Evolutionary conservation across 257 asterid genomes (phyloP).

Genomic region (Galeopsis tetrahit): DNA sequence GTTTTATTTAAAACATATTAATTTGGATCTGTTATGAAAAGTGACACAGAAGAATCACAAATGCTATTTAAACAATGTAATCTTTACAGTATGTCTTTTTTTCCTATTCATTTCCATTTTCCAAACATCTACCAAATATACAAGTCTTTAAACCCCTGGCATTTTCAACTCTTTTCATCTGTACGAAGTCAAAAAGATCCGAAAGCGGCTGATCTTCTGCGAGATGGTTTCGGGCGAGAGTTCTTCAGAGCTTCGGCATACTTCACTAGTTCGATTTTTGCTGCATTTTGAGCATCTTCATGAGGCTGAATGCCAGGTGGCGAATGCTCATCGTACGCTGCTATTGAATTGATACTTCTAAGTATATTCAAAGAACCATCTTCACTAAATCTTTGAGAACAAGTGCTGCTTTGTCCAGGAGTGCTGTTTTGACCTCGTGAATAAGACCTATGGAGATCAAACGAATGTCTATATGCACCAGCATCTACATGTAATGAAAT

Average conservation of each 20-base stretch:
- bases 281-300: slow-evolving; percentile 47
- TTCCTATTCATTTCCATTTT: slow-evolving; percentile 16
- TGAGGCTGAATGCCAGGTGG: slow-evolving; percentile 32
- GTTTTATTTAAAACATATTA: too few species aligned
- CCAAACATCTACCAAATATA: slow-evolving; percentile 24
- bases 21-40: too few species aligned
- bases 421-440: slow-evolving; percentile 44
- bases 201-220: slow-evolving; percentile 59
- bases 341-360: slow-evolving; percentile 41
- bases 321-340: slow-evolving; percentile 31
- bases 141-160: slow-evolving; percentile 3
- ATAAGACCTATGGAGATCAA: slow-evolving; percentile 51
- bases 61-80: slow-evolving; percentile 8
- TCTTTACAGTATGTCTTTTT: slow-evolving; percentile 29
- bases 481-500: slow-evolving; percentile 20
- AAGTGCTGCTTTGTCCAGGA: slow-evolving; percentile 40
- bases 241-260: slow-evolving; percentile 79
- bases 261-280: slow-evolving; percentile 62
- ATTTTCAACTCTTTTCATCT: not conserved
- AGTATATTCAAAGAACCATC: slow-evolving; percentile 48
- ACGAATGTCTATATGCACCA: slow-evolving; percentile 45
- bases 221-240: slow-evolving; percentile 42
- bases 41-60: not conserved
- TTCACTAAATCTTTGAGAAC: slow-evolving; percentile 47
- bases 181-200: slow-evolving; percentile 48